Evolutionary conservation across 2,329 filamentous ascomycete species (phyloP).

Genomic region (Sodiomyces alkalinus): DNA sequence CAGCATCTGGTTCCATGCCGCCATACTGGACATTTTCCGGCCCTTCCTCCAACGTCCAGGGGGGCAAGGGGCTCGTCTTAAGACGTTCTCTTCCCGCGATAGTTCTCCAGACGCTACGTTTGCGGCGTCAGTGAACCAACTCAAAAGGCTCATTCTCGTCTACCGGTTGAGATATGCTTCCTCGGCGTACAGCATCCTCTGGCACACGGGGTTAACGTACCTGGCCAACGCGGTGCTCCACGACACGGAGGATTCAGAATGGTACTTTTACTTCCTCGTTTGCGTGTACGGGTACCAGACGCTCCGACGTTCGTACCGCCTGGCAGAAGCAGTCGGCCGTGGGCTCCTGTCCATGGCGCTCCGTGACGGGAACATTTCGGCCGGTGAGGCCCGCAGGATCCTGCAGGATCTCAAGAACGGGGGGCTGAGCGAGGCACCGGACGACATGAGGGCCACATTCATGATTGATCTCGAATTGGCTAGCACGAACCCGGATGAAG

Average conservation of each 20-base stretch:
- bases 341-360: constrained; percentile 21
- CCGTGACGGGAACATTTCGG: constrained; percentile 15
- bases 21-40: constrained; percentile 20
- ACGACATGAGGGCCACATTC: constrained; percentile 17
- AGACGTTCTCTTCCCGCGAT: constrained; percentile 15
- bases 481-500: constrained; percentile 16
- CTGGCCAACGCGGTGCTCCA: constrained; percentile 21
- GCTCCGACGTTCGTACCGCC: constrained; percentile 18
- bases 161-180: constrained; percentile 17
- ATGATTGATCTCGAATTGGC: constrained; percentile 22
- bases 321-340: constrained; percentile 18
- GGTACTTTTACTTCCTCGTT: constrained; percentile 20
- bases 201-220: constrained; percentile 24
- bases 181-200: constrained; percentile 21
- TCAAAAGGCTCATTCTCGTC: constrained; percentile 21
- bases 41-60: constrained; percentile 10
- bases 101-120: constrained; percentile 16
- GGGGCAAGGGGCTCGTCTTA: constrained; percentile 6
- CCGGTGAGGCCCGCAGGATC: constrained; percentile 14
- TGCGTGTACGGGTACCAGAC: constrained; percentile 23
- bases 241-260: constrained; percentile 13
- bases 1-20: constrained; percentile 24
- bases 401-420: constrained; percentile 14
- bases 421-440: constrained; percentile 8
- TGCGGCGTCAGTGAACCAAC: constrained; percentile 18